Evolutionary conservation across 108 stramenopile genomes (phyloP).

Genomic region (Cylindrotheca closterium): DNA sequence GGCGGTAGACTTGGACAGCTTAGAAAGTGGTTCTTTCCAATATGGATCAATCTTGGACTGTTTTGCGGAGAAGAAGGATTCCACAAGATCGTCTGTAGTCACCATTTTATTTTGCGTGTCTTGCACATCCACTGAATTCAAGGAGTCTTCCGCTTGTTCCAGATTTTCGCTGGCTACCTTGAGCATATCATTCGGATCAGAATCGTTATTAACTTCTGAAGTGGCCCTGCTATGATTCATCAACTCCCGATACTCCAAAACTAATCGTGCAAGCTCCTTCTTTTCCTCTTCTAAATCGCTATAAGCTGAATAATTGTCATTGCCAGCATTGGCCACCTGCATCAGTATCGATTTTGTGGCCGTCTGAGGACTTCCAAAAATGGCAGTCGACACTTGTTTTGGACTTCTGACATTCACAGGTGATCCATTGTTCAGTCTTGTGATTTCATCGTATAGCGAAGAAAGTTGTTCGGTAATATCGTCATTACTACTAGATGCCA

Average conservation of each 20-base stretch:
- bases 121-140: neutral
- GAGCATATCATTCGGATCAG: neutral
- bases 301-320: neutral
- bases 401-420: slow-evolving; percentile 72
- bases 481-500: too few species aligned
- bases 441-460: neutral
- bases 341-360: slow-evolving; percentile 22
- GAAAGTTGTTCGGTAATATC: slow-evolving; percentile 29
- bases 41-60: slow-evolving; percentile 48
- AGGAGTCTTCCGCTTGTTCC: neutral
- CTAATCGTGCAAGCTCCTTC: slow-evolving; percentile 46
- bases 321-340: slow-evolving; percentile 13
- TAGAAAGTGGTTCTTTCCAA: slow-evolving; percentile 65
- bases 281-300: slow-evolving; percentile 9
- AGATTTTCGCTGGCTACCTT: neutral
- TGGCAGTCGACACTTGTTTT: slow-evolving; percentile 61
- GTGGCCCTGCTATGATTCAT: slow-evolving; percentile 1
- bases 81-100: slow-evolving; percentile 28
- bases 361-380: slow-evolving; percentile 46
- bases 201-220: neutral
- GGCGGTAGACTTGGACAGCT: slow-evolving; percentile 59
- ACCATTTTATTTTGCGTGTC: neutral
- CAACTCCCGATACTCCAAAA: slow-evolving; percentile 55
- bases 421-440: slow-evolving; percentile 3
- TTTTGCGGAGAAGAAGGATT: slow-evolving; percentile 22